Evolutionary conservation across 2,329 filamentous ascomycete species (phyloP).

Genomic region (Paecilomyces niveus): DNA sequence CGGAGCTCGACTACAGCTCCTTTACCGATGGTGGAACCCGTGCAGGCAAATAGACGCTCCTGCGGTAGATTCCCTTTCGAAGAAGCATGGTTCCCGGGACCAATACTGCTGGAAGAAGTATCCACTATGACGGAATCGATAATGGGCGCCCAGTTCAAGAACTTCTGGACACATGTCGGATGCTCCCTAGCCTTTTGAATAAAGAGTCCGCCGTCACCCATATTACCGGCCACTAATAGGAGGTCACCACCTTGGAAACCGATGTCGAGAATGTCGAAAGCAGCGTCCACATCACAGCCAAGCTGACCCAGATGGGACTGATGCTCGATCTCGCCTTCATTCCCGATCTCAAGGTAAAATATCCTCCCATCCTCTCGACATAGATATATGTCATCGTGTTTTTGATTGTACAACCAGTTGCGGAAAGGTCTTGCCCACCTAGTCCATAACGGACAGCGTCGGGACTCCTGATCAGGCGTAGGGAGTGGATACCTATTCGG

Average conservation of each 20-base stretch:
- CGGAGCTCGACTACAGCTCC: slow-evolving; percentile 63
- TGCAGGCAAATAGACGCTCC: slow-evolving; percentile 61
- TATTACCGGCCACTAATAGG: slow-evolving; percentile 71
- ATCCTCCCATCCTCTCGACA: slow-evolving; percentile 82
- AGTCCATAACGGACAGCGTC: slow-evolving; percentile 60
- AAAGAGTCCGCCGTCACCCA: slow-evolving; percentile 70
- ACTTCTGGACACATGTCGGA: slow-evolving; percentile 49
- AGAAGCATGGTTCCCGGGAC: not conserved
- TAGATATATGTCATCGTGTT: slow-evolving; percentile 74
- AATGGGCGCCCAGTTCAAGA: slow-evolving; percentile 56
- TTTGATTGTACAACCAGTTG: slow-evolving; percentile 52
- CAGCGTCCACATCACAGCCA: slow-evolving; percentile 67
- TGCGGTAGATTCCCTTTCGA: slow-evolving; percentile 22
- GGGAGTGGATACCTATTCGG: slow-evolving; percentile 23
- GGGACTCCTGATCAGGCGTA: slow-evolving; percentile 16
- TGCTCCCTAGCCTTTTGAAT: slow-evolving; percentile 56
- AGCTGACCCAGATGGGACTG: slow-evolving; percentile 58
- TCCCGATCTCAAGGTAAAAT: slow-evolving; percentile 62
- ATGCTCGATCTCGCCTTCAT: slow-evolving; percentile 46
- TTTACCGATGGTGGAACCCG: slow-evolving; percentile 51
- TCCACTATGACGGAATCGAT: slow-evolving; percentile 38
- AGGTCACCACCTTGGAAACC: slow-evolving; percentile 64
- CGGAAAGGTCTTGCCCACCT: slow-evolving; percentile 77
- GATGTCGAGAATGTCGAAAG: slow-evolving; percentile 65
- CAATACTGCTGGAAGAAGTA: slow-evolving; percentile 6